Percentiles rank a stretch among this genome's conserved stretches.
Evolutionary conservation across 2,329 filamentous ascomycete species (phyloP).

Genomic region (Diaporthe capsici): DNA sequence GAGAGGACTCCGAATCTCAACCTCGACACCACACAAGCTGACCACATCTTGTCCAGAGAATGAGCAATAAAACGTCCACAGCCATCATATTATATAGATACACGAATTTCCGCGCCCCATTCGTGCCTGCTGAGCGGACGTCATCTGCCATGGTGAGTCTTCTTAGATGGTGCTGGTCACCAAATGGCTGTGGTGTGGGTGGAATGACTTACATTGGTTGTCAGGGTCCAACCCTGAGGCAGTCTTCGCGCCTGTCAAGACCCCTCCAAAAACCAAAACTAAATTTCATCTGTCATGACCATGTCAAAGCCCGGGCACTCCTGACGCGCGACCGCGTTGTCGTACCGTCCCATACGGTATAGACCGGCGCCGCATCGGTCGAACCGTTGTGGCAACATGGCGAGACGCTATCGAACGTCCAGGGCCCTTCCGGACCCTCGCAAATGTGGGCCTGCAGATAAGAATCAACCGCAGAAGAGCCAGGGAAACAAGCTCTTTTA

Average conservation of each 20-base stretch:
- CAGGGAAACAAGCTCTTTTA: slow-evolving; percentile 27
- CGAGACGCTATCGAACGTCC: slow-evolving; percentile 25
- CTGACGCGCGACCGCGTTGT: background rate
- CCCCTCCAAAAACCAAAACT: background rate
- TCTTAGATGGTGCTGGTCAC: background rate
- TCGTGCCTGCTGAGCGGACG: background rate
- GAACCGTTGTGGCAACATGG: slow-evolving; percentile 29
- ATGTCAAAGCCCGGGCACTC: background rate
- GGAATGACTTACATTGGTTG: background rate
- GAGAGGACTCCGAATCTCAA: slow-evolving; percentile 8
- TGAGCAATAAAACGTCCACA: background rate
- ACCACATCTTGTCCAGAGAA: background rate
- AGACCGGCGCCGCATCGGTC: slow-evolving; percentile 1
- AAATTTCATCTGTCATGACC: slow-evolving; percentile 11
- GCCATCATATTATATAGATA: background rate
- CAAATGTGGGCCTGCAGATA: slow-evolving; percentile 27
- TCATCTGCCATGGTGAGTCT: background rate
- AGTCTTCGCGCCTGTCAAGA: no score
- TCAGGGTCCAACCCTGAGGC: slow-evolving; percentile 19
- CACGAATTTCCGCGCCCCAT: background rate
- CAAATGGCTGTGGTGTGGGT: no score
- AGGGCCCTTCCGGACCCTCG: slow-evolving; percentile 7
- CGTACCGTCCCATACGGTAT: background rate
- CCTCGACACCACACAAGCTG: background rate
- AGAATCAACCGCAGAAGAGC: background rate